Evolutionary conservation across 2,329 filamentous ascomycete species (phyloP).

Genomic region (Fusarium pilosicola): DNA sequence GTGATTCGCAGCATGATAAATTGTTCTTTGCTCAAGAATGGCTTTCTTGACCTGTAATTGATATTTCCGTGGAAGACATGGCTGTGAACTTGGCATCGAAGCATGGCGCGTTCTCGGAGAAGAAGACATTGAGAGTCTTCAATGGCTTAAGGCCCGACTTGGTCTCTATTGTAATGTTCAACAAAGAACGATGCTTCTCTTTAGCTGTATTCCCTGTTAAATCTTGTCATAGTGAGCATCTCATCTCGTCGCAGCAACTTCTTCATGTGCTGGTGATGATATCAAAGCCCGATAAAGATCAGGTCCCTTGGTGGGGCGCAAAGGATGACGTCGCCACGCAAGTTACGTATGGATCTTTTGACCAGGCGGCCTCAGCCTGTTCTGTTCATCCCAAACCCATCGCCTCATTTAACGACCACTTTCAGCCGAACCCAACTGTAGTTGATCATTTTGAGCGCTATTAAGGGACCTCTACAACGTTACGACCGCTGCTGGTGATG

Average conservation of each 20-base stretch:
- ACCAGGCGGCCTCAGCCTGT: slow-evolving; percentile 16
- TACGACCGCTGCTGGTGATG: slow-evolving; percentile 54
- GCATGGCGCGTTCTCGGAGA: neutral
- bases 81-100: neutral
- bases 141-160: accelerated
- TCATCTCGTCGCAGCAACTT: neutral
- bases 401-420: neutral
- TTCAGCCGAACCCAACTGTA: neutral
- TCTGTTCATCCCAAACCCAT: neutral
- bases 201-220: neutral
- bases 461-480: too few relatives aligned
- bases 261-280: slow-evolving; percentile 8
- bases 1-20: neutral
- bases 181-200: accelerated
- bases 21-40: neutral
- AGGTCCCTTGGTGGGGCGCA: slow-evolving; percentile 26
- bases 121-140: neutral
- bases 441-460: neutral
- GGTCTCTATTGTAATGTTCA: neutral
- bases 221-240: neutral
- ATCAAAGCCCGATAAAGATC: slow-evolving; percentile 2
- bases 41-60: neutral
- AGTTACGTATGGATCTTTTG: slow-evolving; percentile 2
- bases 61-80: neutral
- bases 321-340: slow-evolving; percentile 38